phyloP scores from a whole-genome alignment of 2,329 filamentous ascomycete species.

The Leptodontidium sp. region DNA sequence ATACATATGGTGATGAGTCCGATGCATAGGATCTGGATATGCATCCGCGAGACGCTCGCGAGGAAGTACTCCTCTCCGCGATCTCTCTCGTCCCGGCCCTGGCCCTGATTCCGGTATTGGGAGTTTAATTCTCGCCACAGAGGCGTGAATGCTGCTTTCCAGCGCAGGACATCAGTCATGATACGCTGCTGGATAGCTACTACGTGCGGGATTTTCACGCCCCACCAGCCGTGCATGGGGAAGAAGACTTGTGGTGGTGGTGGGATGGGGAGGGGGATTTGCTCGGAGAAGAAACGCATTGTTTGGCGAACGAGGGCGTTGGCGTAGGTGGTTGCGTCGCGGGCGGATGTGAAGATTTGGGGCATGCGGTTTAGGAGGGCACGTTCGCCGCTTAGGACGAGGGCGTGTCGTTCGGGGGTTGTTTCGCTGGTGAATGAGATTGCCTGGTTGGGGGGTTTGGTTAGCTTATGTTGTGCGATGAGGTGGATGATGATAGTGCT shows the following conservation, averaged over 20 bases:
- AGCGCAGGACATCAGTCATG: constrained; percentile 15
- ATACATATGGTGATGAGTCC: constrained; percentile 26
- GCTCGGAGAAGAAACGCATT: constrained; percentile 27
- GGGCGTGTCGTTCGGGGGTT: constrained; percentile 11
- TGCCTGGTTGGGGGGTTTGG: constrained; percentile 7
- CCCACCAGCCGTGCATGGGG: constrained; percentile 33
- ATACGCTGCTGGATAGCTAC: constrained; percentile 28
- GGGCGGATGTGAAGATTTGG: constrained; percentile 19
- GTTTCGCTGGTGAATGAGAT: constrained; percentile 26
- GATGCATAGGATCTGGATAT: constrained; percentile 58
- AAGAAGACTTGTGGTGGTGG: constrained; percentile 19
- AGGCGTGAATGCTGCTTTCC: constrained; percentile 23
- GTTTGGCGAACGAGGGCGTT: constrained; percentile 27
- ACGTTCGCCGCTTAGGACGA: constrained; percentile 17
- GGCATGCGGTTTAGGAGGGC: constrained; percentile 30
- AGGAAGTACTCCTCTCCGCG: constrained; percentile 13
- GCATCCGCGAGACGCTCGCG: constrained; percentile 51
- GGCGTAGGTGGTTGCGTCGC: constrained; percentile 28
- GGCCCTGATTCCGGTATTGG: background rate
- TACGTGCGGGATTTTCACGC: constrained; percentile 21
- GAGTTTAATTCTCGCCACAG: constrained; percentile 18
- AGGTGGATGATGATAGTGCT: background rate
- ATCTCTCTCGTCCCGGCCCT: background rate
- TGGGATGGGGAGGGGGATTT: constrained; percentile 16
- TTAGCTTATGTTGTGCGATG: background rate